Base-by-base conservation (phyloP, 106 monocot genomes). In the Phalaenopsis aphrodite region DNA sequence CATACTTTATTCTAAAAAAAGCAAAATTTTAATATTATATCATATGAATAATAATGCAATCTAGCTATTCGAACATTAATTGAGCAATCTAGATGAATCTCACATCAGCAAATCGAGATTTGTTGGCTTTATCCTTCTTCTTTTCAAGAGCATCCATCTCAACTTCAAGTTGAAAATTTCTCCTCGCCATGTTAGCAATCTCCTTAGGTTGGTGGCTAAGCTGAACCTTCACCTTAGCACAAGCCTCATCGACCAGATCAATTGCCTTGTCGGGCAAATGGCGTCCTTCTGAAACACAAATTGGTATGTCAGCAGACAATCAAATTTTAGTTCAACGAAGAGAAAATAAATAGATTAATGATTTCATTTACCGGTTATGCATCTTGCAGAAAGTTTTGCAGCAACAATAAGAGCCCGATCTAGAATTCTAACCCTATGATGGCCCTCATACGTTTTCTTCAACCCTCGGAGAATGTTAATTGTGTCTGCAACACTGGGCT, bases 241-340 rank as follows among this genome's bases (percentile, higher is more conserved):
- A 97, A 37, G 96, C 96, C 77, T 97, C 96, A 79, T 97, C 96
- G 17, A 97, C 90, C 47, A 97, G 77, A 78, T 97, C 96, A 49
- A 97, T 94, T 9, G 96, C 96, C 84, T 97, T 97, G 65, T 97
- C 96, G 38, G 96, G 96, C 6, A 97, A 85, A 75, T 89, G 92
- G 1, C 96, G 94, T 8, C 91, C 94, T 94, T 55, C 52, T 80
- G 18, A 79, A 79, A 79, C 42, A 5, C 42, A 74, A 45, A 74
- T 42, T 4, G 7, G 43, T 10, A 74, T 8, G n/a, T 64, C 41
- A 71, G 71, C 37, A 14, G 15, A 71, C 14, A 71, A 36, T 45
- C 17, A 21, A 11, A 19, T 41, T 41, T 36, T 23, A 46, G 12
- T 41, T 41, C 16, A 78, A 14, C 19, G 14, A 39, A 15, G 15